Evolutionary conservation across 345 rosid genomes (phyloP).

Genomic region (Acer saccharum): DNA sequence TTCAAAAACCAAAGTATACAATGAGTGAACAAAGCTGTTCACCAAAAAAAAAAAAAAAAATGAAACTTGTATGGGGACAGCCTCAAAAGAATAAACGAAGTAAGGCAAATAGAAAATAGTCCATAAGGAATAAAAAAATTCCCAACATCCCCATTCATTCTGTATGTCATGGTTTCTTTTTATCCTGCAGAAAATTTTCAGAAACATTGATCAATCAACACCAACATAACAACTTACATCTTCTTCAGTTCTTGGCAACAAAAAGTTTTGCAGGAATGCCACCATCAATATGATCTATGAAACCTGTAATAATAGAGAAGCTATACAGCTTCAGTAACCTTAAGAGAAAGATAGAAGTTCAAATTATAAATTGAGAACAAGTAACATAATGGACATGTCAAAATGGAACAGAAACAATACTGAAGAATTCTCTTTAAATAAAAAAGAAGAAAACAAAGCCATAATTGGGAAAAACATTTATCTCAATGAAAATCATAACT

Average conservation of each 20-base stretch:
- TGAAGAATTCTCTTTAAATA: neutral
- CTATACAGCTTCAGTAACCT: neutral
- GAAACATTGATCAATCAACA: neutral
- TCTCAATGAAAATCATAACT: neutral
- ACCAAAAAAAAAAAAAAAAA: no score
- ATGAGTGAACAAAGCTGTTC: neutral
- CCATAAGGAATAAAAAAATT: no score
- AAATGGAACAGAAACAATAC: neutral
- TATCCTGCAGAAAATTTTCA: neutral
- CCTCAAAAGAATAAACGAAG: no score
- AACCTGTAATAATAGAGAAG: constrained; percentile 11
- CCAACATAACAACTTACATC: constrained; percentile 43
- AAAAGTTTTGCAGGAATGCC: constrained; percentile 57
- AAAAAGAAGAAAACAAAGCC: neutral
- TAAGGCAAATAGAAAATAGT: no score
- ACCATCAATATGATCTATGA: constrained; percentile 53
- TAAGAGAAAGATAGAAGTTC: neutral
- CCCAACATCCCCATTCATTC: no score
- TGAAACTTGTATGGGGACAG: no score
- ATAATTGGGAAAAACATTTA: neutral
- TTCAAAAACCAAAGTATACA: neutral
- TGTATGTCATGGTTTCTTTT: neutral
- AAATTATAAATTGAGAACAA: neutral
- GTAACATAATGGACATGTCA: neutral
- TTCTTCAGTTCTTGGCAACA: constrained; percentile 60